These are phyloP conservation scores for Gossypium trilobum DNA, from an alignment of 441 rosid species.

Conservation along the genomic window DNA sequence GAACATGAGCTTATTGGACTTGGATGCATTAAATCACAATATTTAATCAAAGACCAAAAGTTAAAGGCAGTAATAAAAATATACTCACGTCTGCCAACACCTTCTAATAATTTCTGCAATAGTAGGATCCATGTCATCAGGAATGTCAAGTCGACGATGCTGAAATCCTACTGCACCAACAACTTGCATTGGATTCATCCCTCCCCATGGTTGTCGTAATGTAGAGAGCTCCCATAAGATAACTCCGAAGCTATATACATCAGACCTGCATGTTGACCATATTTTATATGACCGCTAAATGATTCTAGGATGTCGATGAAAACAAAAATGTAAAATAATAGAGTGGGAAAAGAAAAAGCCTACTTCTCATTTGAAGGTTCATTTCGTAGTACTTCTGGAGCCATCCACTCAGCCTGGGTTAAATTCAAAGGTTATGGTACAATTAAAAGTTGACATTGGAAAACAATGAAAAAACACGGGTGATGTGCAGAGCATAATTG, in stretches of 20 bases:
- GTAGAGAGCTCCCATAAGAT: conserved; percentile 89
- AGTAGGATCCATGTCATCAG: conserved; percentile 60
- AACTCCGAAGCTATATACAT: conserved; percentile 90
- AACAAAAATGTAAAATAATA: not conserved
- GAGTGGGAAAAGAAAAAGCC: conserved; percentile 6
- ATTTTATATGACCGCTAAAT: not conserved
- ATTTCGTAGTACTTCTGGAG: conserved; percentile 94
- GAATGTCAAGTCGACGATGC: conserved; percentile 88
- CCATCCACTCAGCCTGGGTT: conserved; percentile 98
- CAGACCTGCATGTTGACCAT: conserved; percentile 50
- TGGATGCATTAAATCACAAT: not conserved
- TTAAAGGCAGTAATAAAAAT: not conserved
- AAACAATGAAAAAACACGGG: not conserved
- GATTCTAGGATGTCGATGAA: conserved; percentile 1
- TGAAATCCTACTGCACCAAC: conserved; percentile 98
- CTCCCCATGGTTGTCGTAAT: conserved; percentile 85
- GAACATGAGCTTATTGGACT: not conserved
- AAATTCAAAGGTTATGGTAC: not conserved
- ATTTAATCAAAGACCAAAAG: not conserved
- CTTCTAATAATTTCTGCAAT: conserved; percentile 62
- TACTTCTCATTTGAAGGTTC: conserved; percentile 97
- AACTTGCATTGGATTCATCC: conserved; percentile 99
- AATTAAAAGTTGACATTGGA: not conserved
- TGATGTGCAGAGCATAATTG: not conserved
- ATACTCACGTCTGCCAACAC: conserved; percentile 97